Percentiles rank a stretch among this genome's conserved stretches.
Evolutionary conservation across 2,329 filamentous ascomycete genomes (phyloP).

Genomic region (Alternaria sp.): DNA sequence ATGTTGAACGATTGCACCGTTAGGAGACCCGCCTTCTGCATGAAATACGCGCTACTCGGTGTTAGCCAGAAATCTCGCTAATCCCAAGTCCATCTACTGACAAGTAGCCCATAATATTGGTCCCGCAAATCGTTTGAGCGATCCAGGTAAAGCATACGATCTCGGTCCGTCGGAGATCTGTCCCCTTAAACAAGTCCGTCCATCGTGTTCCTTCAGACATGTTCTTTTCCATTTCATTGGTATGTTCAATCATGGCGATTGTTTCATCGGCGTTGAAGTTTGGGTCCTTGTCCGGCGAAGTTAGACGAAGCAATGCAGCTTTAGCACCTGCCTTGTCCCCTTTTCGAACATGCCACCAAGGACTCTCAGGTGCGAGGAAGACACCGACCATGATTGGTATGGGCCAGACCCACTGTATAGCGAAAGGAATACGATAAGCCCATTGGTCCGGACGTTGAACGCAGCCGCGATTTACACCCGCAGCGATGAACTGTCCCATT

Average conservation of each 20-base stretch:
- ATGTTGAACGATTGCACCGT: constrained; percentile 55
- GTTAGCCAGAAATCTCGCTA: constrained; percentile 12
- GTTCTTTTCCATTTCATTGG: constrained; percentile 79
- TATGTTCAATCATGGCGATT: constrained; percentile 89
- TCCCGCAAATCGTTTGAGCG: constrained; percentile 56
- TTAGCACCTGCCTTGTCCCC: constrained; percentile 71
- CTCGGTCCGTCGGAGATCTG: constrained; percentile 79
- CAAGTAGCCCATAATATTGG: constrained; percentile 56
- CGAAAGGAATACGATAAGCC: constrained; percentile 72
- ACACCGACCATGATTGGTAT: constrained; percentile 71
- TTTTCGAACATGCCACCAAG: constrained; percentile 76
- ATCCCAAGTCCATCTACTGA: constrained; percentile 14
- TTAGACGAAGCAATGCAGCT: constrained; percentile 69
- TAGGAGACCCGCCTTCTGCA: constrained; percentile 56
- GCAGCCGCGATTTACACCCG: constrained; percentile 74
- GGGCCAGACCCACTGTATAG: constrained; percentile 79
- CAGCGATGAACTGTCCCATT: constrained; percentile 74
- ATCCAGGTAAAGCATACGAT: constrained; percentile 64
- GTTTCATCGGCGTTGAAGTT: constrained; percentile 61
- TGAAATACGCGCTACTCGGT: constrained; percentile 54
- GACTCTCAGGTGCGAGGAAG: constrained; percentile 72
- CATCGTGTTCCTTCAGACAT: constrained; percentile 74
- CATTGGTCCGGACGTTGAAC: constrained; percentile 70
- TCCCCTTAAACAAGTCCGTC: constrained; percentile 81
- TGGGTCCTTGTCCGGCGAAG: constrained; percentile 67